phyloP scores from a whole-genome alignment of 2,329 filamentous ascomycete genomes.

The Aspergillus luchuensis region DNA sequence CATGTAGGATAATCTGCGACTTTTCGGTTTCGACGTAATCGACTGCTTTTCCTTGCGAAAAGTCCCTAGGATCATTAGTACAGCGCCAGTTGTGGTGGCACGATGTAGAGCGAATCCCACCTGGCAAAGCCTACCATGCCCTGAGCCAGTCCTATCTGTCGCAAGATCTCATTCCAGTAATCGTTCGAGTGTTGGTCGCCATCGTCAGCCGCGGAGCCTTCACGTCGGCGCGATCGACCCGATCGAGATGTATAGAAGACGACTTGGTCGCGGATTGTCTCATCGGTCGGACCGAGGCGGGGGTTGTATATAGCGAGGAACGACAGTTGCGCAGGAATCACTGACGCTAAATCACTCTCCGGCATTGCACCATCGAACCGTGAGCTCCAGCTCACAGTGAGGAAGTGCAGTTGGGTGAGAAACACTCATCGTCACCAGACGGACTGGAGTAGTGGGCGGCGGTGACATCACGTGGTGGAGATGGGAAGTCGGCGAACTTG shows the following conservation, averaged over 20 bases:
- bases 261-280: slow-evolving; percentile 77
- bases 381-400: slow-evolving; percentile 19
- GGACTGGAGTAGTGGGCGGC: slow-evolving; percentile 23
- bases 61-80: slow-evolving; percentile 59
- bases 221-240: slow-evolving; percentile 29
- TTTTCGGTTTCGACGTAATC: slow-evolving; percentile 91
- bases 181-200: slow-evolving; percentile 51
- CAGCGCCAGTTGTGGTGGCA: slow-evolving; percentile 13
- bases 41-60: slow-evolving; percentile 74
- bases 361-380: slow-evolving; percentile 39
- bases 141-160: slow-evolving; percentile 93
- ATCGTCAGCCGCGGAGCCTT: slow-evolving; percentile 21
- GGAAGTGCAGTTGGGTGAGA: slow-evolving; percentile 2
- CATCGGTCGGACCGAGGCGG: slow-evolving; percentile 70
- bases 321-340: slow-evolving; percentile 79
- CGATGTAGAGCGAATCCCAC: slow-evolving; percentile 43
- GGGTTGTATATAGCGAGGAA: slow-evolving; percentile 97
- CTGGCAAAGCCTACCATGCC: slow-evolving; percentile 91
- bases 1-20: slow-evolving; percentile 77
- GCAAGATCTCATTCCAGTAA: slow-evolving; percentile 79
- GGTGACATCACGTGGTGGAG: slow-evolving; percentile 38
- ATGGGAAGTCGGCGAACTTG: slow-evolving; percentile 11
- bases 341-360: slow-evolving; percentile 38
- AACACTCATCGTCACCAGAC: slow-evolving; percentile 12
- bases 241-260: slow-evolving; percentile 80